phyloP scores from a whole-genome alignment of 768 basidiomycete genomes.

The Rubroboletus pulcherrimus region DNA sequence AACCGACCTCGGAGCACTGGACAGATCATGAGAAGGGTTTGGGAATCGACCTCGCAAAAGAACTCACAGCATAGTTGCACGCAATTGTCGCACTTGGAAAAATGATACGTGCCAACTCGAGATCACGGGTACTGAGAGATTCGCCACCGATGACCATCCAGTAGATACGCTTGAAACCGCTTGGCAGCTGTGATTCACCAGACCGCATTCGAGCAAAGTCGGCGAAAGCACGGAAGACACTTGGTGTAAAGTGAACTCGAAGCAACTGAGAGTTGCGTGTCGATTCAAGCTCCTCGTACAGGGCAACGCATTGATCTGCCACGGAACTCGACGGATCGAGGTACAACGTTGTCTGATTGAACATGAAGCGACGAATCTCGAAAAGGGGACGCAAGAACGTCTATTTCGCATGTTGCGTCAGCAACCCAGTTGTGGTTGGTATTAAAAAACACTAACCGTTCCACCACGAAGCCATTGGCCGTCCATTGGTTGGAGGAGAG shows the following conservation, averaged over 20 bases:
- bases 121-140: slow-evolving; percentile 23
- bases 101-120: slow-evolving; percentile 22
- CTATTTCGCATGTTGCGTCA: slow-evolving; percentile 8
- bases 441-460: slow-evolving; percentile 17
- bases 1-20: slow-evolving; percentile 31
- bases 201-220: slow-evolving; percentile 25
- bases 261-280: slow-evolving; percentile 19
- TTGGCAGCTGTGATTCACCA: slow-evolving; percentile 12
- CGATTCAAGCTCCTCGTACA: slow-evolving; percentile 27
- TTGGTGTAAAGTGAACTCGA: slow-evolving; percentile 28
- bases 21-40: background rate
- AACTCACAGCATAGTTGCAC: slow-evolving; percentile 30
- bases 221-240: slow-evolving; percentile 29
- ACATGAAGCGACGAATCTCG: slow-evolving; percentile 32
- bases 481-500: slow-evolving; percentile 25
- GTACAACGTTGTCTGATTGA: slow-evolving; percentile 30
- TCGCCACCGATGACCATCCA: slow-evolving; percentile 35
- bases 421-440: background rate
- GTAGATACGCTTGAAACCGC: slow-evolving; percentile 26
- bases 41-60: background rate
- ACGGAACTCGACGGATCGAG: slow-evolving; percentile 28
- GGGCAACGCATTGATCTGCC: slow-evolving; percentile 23
- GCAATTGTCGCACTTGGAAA: slow-evolving; percentile 29
- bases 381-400: slow-evolving; percentile 31
- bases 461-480: slow-evolving; percentile 33